Base-by-base conservation (phyloP, 352 stramenopile species). In the Phytophthora nicotianae region DNA sequence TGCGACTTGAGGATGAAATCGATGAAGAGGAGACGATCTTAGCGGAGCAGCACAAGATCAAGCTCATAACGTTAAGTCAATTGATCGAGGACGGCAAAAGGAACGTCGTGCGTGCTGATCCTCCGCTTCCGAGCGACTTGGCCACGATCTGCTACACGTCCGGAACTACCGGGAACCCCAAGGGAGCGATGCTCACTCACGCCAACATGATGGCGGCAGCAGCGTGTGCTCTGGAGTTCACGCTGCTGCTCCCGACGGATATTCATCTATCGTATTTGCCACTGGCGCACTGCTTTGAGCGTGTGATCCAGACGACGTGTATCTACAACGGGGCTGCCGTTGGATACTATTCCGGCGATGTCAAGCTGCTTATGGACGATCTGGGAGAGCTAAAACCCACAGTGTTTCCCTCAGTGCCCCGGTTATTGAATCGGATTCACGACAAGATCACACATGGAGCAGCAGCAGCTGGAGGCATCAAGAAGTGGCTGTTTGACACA, bases 381-480 rank as follows among this genome's bases (percentile, higher is more conserved):
- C 56, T 98, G 21, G 70, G 83, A 42, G 87, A 74, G 27, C 89
- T 97, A 58, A 74, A 88, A 51, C 95, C 95, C 0, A 98, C 94
- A 7, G 61, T 97, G 0, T 95, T 99, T 63, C 75, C 83, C 16
- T 89, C 86, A 1, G 95, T 98, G 47, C 96, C 96, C 8, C 79
- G 96, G 2, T 81, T 99, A 14, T 70, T 98, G 41, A 98, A 98
- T 68, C 96, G 96, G 60, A 95, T 99, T 41, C 85, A 98, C 69
- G 92, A 98, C 79, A 98, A 98, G 56, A 79, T 97, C 56, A 81
- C 79, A 53, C 70, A 81, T 20, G 74, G 70, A 5, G 80, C 86
- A 5, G 53, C 58, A 7, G 71, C 67, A 3, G 88, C 86, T 6
- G 91, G 89, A 48, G 88, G 86, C 10, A 41, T 94, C 20, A 96